These are phyloP conservation scores for Xylariales sp. DNA, from an alignment of 2,329 filamentous ascomycete species.

Conservation along the genomic window DNA sequence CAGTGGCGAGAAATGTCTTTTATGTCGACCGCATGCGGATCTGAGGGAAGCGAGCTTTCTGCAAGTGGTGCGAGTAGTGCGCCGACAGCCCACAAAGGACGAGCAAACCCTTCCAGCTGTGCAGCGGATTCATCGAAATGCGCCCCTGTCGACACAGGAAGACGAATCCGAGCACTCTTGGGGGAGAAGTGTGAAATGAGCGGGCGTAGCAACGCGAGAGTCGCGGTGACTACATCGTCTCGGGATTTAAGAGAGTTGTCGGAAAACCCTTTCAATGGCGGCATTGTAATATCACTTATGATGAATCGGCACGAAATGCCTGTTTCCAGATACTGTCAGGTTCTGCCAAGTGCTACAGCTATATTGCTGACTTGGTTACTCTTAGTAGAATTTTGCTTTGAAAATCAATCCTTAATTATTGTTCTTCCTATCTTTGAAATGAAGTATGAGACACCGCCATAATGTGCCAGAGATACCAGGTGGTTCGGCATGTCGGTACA, in stretches of 20 bases:
- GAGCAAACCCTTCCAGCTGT: slow-evolving; percentile 40
- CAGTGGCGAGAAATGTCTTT: slow-evolving; percentile 25
- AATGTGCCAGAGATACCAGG: no score
- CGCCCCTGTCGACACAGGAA: slow-evolving; percentile 31
- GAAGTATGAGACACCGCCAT: no score
- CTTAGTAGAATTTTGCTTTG: no score
- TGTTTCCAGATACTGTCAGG: no score
- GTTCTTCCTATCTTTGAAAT: no score
- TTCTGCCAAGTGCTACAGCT: no score
- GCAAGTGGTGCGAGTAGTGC: slow-evolving; percentile 37
- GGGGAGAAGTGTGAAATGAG: slow-evolving; percentile 28
- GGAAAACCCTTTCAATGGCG: slow-evolving; percentile 32
- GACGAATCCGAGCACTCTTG: slow-evolving; percentile 26
- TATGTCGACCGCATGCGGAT: neutral
- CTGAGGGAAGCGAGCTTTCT: neutral
- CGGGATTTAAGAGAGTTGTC: slow-evolving; percentile 32
- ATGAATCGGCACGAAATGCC: no score
- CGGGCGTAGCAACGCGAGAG: slow-evolving; percentile 27
- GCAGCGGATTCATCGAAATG: slow-evolving; percentile 40
- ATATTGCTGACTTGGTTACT: no score
- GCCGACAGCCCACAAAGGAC: slow-evolving; percentile 31
- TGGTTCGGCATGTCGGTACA: no score
- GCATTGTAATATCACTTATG: no score
- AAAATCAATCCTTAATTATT: no score
- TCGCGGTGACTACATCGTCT: slow-evolving; percentile 28